Evolutionary conservation across 352 stramenopile genomes (phyloP).

Genomic region (Phytopythium litorale): DNA sequence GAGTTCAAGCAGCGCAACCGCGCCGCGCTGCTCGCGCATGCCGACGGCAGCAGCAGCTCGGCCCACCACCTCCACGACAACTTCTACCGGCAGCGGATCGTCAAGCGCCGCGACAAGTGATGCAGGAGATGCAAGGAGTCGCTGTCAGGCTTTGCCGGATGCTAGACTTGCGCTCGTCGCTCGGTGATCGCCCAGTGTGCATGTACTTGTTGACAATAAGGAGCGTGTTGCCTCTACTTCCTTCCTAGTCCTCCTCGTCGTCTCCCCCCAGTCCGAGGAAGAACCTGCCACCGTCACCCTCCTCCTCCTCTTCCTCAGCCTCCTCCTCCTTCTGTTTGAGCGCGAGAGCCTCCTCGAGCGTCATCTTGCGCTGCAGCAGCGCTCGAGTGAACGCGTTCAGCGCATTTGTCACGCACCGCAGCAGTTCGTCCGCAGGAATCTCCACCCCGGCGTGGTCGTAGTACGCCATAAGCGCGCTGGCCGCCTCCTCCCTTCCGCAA

Average conservation of each 20-base stretch:
- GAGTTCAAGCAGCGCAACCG: conserved; percentile 33
- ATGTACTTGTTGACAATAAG: not conserved
- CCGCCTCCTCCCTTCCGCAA: conserved; percentile 19
- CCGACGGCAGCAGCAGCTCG: conserved; percentile 1
- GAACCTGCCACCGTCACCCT: conserved; percentile 13
- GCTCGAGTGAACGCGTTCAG: conserved; percentile 17
- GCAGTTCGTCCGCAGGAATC: conserved; percentile 20
- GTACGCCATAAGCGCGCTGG: conserved; percentile 21
- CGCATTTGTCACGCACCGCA: conserved; percentile 35
- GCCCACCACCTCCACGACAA: conserved; percentile 50
- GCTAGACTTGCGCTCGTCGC: not conserved
- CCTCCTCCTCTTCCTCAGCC: conserved; percentile 9
- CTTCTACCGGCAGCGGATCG: conserved; percentile 78
- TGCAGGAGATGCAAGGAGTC: not conserved
- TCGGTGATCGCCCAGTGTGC: not conserved
- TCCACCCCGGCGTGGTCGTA: conserved; percentile 13
- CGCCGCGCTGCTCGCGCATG: not conserved
- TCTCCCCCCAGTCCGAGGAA: not conserved
- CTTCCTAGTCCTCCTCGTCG: not conserved
- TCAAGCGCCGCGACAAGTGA: conserved; percentile 50
- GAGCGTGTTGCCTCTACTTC: not conserved
- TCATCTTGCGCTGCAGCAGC: conserved; percentile 28
- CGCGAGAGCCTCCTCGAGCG: conserved; percentile 16
- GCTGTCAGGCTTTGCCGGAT: not conserved
- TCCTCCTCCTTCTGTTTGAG: conserved; percentile 13